These are phyloP conservation scores for Mycena indigotica DNA, from an alignment of 768 basidiomycete genomes.

Conservation along the genomic window DNA sequence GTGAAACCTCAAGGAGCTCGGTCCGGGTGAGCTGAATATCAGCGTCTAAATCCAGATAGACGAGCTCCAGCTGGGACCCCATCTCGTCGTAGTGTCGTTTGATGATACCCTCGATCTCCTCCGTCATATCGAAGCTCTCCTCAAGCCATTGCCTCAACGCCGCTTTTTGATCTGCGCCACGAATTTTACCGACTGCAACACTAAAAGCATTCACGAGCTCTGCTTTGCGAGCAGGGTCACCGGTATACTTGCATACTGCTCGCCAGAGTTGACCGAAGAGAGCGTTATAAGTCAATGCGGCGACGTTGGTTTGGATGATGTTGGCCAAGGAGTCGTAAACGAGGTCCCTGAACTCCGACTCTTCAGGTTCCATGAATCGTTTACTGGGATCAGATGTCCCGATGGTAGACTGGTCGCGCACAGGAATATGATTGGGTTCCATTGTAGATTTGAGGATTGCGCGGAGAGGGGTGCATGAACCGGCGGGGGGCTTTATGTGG, in stretches of 20 bases:
- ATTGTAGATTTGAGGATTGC: slow-evolving; percentile 3
- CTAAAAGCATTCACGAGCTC: slow-evolving; percentile 28
- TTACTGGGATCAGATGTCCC: slow-evolving; percentile 23
- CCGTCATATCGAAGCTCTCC: slow-evolving; percentile 29
- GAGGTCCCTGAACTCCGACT: slow-evolving; percentile 22
- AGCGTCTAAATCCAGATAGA: slow-evolving; percentile 33
- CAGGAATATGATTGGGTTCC: slow-evolving; percentile 16
- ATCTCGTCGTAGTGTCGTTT: slow-evolving; percentile 5
- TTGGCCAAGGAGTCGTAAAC: slow-evolving; percentile 27
- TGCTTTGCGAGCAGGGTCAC: slow-evolving; percentile 14
- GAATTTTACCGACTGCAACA: slow-evolving; percentile 23
- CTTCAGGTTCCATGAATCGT: slow-evolving; percentile 23
- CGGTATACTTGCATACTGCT: slow-evolving; percentile 29
- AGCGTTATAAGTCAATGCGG: slow-evolving; percentile 30
- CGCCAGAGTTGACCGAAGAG: slow-evolving; percentile 34
- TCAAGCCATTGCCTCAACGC: slow-evolving; percentile 30
- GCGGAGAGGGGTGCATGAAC: slow-evolving; percentile 1
- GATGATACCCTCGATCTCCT: slow-evolving; percentile 30
- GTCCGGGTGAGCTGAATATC: slow-evolving; percentile 29
- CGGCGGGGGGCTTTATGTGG: background rate
- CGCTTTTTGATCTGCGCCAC: slow-evolving; percentile 19
- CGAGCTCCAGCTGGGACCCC: slow-evolving; percentile 9
- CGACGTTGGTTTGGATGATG: slow-evolving; percentile 30
- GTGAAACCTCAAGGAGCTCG: slow-evolving; percentile 32
- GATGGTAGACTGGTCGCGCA: slow-evolving; percentile 3